Evolutionary conservation across 1,284 basidiomycete species (phyloP).

Genomic region (Anthracocystis walkeri): DNA sequence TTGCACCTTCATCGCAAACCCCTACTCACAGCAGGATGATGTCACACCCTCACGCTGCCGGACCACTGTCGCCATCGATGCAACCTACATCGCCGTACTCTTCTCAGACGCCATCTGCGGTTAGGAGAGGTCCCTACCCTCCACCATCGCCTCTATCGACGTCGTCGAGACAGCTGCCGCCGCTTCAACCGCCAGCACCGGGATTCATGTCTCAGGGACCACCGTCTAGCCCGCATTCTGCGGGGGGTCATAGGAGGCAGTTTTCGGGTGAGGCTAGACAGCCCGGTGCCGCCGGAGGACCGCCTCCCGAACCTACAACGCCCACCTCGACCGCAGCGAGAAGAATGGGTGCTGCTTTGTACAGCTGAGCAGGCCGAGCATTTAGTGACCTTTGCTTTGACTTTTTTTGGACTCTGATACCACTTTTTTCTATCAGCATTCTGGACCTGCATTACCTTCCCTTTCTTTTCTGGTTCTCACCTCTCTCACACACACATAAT

Average conservation of each 20-base stretch:
- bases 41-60: conserved; percentile 35
- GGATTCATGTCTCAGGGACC: conserved; percentile 28
- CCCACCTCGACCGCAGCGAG: conserved; percentile 27
- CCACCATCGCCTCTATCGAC: conserved; percentile 35
- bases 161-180: conserved; percentile 32
- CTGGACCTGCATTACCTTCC: background rate
- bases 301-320: conserved; percentile 23
- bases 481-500: background rate
- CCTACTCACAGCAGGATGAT: conserved; percentile 39
- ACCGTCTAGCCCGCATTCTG: conserved; percentile 22
- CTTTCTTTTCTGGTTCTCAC: background rate
- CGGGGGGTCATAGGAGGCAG: conserved; percentile 20
- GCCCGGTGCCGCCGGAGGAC: background rate
- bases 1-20: conserved; percentile 23
- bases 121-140: conserved; percentile 32
- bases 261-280: conserved; percentile 20
- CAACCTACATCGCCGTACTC: conserved; percentile 38
- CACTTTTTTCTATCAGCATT: conserved; percentile 1
- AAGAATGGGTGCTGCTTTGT: conserved; percentile 46
- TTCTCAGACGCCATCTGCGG: conserved; percentile 36
- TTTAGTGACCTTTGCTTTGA: background rate
- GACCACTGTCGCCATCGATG: conserved; percentile 31
- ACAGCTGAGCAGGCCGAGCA: conserved; percentile 16
- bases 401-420: background rate
- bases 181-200: conserved; percentile 14